Conservation (phyloP, 176 grass and related monocot genomes). For the Cenchrus fungigraminus region DNA sequence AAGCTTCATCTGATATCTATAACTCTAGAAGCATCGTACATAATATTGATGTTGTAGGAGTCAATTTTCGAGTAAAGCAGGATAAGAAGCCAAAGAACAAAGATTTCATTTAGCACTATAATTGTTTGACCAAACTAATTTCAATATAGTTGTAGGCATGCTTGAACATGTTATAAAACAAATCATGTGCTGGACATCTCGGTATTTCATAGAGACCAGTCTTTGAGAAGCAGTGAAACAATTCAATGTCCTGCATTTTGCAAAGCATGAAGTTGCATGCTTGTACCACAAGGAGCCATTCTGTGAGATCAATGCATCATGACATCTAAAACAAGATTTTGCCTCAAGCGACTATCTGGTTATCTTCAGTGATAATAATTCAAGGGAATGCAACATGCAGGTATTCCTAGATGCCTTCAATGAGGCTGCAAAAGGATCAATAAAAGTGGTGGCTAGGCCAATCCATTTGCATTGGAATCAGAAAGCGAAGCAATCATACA, state of each 20-base stretch:
- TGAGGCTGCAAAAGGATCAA: background rate
- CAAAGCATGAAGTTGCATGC: background rate
- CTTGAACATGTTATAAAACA: background rate
- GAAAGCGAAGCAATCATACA: constrained; percentile 23
- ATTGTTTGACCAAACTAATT: background rate
- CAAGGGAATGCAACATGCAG: background rate
- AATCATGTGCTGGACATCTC: background rate
- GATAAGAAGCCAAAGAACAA: constrained; percentile 4
- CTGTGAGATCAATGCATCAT: background rate
- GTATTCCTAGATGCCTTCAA: background rate
- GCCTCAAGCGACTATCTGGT: background rate
- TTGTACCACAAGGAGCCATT: background rate
- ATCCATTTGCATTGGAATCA: constrained; percentile 17
- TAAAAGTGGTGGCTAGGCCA: background rate
- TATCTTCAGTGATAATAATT: background rate
- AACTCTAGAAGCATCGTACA: background rate
- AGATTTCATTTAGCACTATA: background rate
- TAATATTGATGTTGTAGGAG: background rate
- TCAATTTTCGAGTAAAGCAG: background rate
- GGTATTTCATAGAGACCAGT: background rate
- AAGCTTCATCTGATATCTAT: background rate
- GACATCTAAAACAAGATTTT: background rate
- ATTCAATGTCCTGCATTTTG: background rate
- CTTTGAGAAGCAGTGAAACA: background rate
- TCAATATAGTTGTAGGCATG: background rate